Base-by-base conservation (phyloP, 768 basidiomycete genomes). In the Hirschioporus abietinus region DNA sequence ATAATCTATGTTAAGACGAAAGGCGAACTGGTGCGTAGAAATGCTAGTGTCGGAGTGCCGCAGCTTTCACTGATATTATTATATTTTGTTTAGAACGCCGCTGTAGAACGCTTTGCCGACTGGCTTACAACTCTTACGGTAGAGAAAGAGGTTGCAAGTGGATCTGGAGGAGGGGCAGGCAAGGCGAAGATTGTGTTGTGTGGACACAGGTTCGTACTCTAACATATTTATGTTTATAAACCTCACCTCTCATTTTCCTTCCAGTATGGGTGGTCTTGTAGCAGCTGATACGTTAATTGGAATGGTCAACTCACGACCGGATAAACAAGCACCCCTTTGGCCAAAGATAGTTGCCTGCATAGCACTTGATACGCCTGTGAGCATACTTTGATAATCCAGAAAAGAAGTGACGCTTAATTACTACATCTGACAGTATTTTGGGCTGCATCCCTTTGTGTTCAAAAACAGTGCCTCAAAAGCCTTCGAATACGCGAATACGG, bases 91-190 rank as follows among this genome's bases (percentile, higher is more conserved):
- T 69, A 95, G 93, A 85, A 82, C 60, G 88, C 88, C 73, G 93
- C 95, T 17, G 90, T 95, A 2, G 84, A 89, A 34, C 86, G 86
- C 8, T 96, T 97, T 75, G 87, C 93, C 8, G 95, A 96, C 73
- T 97, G 95, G 96, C 84, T 97, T 58, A 91, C 93, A 0, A 90
- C 87, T n/a, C 77, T 93, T 24, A 92, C 91, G 5, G 90, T 96
- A n/a, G 85, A 92, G 74, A 85, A 84, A 68, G 95, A 96, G 75
- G 90, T 89, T 24, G 86, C 88, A 15, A 82, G 87, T 63, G 91
- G 92, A 5, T 74, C 82, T n/a, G 89, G 89, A 7, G 89, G 91
- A 12, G 93, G 93, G 9, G 89, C 85, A 59, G 85, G 86, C 34
- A 80, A 78, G 64, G 89, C 89, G 0, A 92, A 87, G 74, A 84